Evolutionary conservation across 2,329 filamentous ascomycete species (phyloP), one percentile per base, ranked within the genome.

Genomic region (Teratosphaeria zuluensis): DNA sequence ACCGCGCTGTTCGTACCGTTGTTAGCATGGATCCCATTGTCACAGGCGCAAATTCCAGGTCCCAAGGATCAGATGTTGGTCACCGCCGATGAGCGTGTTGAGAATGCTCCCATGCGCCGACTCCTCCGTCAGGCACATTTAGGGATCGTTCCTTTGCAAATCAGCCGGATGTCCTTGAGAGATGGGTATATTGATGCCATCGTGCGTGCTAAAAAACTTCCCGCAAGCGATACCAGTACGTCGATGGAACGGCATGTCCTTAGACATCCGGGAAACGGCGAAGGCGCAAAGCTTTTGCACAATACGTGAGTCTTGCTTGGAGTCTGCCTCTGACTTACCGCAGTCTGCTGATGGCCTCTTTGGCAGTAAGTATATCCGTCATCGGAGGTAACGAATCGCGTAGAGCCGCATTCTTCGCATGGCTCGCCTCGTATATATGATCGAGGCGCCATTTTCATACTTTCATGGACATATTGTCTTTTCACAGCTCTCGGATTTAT

Each of bases 291-390:
- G 2, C 24, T 28, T 28, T 28, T 28, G 24, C 24, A 28, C 4
- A 4, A 4, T 28, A 28, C 24, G 24, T 28, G 24, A 14, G 33
- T 16, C 35, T 42, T 12, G 5, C n/a, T 16, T 2, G 12, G 35
- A 16, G 12, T 11, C n/a, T 42, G 35, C 30, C 21, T 9, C 24
- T 4, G 24, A 62, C 73, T 61, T 75, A 89, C 88, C 75, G 90
- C 85, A 32, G 64, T 64, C 65, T 92, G 85, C 65, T 86, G 84
- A 76, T 95, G 90, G 33, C 90, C 90, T 64, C 89, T 86, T 63
- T 86, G 80, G 73, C 90, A 95, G 72, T 89, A 95, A 62, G 86
- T 84, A 59, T 86, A 81, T 3, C 90, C 89, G 73, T 88, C 88
- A 64, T 91, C 85, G 33, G 86, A 77, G 69, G 89, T 88, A 75